Evolutionary conservation across 345 rosid species (phyloP), one percentile per base, ranked within the genome.

Genomic region (Boechera divaricarpa): DNA sequence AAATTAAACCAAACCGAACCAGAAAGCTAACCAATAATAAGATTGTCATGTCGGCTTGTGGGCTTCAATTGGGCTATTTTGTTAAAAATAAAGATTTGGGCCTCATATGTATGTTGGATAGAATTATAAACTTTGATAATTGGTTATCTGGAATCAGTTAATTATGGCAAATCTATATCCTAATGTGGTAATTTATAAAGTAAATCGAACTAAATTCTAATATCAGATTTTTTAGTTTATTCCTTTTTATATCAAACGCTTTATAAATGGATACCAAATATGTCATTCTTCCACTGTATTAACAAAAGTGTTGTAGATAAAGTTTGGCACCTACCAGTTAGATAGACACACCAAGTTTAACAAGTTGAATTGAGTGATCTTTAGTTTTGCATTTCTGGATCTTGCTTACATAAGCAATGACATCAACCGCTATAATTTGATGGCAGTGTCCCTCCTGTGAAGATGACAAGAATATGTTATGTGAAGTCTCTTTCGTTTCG

Each of bases 361-460:
- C 29, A 28, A 28, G 28, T 60, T 9, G 18, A 60, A 16, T 9
- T 55, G 41, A 69, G 16, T 26, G 51, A 3, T 54, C 28, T 64
- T 56, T 6, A 26, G 29, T 11, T 31, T 28, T 41, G 60, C 29
- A 41, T 29, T 29, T 29, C 12, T 2, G 5, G 29, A 28, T 28
- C 29, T 28, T 57, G 47, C 15, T 58, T 71, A 7, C 48, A 48
- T 71, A 48, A 60, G 75, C 59, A 71, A 60, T 60, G 67, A 47
- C 75, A 71, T 71, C 67, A 70, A 7, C 26, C 0, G 7, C 32
- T 56, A 56, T 3, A 16, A 16, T 57, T 52, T 31, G 31, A 44
- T 16, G 29, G 54, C 39, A 60, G 36, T 65, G 69, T 7, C 32
- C 1, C 66, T 45, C 35, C 12, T 13, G 10, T 5, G 57, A 45